Conservation (phyloP, 2,329 filamentous ascomycete genomes). For the Gremmenia infestans region DNA sequence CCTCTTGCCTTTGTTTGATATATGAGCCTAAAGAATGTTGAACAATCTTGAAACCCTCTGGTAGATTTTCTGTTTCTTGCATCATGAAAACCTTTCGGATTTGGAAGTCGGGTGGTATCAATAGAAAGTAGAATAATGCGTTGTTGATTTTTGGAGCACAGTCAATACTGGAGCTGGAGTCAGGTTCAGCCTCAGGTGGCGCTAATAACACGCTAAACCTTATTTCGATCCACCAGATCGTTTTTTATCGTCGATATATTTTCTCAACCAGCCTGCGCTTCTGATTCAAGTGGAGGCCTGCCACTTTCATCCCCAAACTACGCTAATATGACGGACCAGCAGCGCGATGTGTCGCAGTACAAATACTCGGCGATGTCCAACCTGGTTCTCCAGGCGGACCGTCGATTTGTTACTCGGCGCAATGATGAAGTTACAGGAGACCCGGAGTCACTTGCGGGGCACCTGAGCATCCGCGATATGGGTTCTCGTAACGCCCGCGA, state of each 20-base stretch:
- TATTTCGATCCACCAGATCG: neutral
- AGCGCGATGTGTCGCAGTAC: conserved; percentile 88
- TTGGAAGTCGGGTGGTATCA: neutral
- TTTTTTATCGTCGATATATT: neutral
- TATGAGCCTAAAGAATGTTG: conserved; percentile 45
- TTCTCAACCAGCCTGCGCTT: conserved; percentile 3
- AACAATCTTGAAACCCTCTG: conserved; percentile 36
- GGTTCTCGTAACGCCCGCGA: conserved; percentile 78
- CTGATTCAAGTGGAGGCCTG: neutral
- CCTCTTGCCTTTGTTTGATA: conserved; percentile 53
- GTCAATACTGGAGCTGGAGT: too few species aligned
- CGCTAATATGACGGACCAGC: conserved; percentile 63
- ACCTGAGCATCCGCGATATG: conserved; percentile 93
- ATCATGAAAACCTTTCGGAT: conserved; percentile 11
- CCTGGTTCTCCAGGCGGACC: conserved; percentile 99
- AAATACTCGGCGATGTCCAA: conserved; percentile 99
- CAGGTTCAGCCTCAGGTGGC: neutral
- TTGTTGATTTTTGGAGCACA: conserved; percentile 4
- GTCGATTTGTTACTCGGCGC: conserved; percentile 86
- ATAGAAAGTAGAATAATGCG: neutral
- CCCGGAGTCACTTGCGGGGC: conserved; percentile 92
- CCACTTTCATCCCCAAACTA: conserved; percentile 23
- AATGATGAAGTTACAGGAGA: conserved; percentile 95
- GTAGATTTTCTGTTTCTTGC: conserved; percentile 21
- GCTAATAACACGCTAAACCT: neutral